These are phyloP conservation scores for Juglanconis sp. DNA, from an alignment of 2,329 filamentous ascomycete species.

Conservation along the genomic window DNA sequence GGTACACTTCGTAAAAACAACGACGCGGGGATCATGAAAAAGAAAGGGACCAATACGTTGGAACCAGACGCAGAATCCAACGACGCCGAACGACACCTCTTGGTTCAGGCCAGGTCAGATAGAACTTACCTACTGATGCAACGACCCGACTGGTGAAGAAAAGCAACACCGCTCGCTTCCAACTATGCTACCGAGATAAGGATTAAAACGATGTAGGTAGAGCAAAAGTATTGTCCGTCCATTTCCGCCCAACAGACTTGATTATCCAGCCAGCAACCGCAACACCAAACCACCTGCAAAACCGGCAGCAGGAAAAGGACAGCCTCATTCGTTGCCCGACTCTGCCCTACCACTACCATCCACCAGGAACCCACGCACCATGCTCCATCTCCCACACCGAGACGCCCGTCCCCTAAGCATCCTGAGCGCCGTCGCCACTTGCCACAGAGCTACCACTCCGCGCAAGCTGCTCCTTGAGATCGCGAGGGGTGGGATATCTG, in stretches of 20 bases:
- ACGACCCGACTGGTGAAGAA: not conserved
- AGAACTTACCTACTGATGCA: not conserved
- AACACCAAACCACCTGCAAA: not conserved
- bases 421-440: constrained; percentile 3
- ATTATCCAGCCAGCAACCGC: not conserved
- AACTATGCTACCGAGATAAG: not conserved
- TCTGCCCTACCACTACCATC: not conserved
- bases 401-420: not conserved
- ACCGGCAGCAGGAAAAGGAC: not conserved
- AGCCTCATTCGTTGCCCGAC: not conserved
- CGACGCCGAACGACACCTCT: not conserved
- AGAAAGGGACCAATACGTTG: too few relatives aligned
- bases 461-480: constrained; percentile 12
- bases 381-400: constrained; percentile 12
- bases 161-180: not conserved
- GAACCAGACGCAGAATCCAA: too few relatives aligned
- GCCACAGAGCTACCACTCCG: not conserved
- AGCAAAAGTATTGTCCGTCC: not conserved
- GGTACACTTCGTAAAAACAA: too few relatives aligned
- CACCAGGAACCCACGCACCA: not conserved
- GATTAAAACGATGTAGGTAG: not conserved
- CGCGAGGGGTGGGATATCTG: constrained; percentile 16
- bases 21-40: too few relatives aligned
- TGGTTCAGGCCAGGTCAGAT: not conserved
- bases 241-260: not conserved